Conservation (phyloP, 352 stramenopile genomes). For the Phytopythium oedochilum region DNA sequence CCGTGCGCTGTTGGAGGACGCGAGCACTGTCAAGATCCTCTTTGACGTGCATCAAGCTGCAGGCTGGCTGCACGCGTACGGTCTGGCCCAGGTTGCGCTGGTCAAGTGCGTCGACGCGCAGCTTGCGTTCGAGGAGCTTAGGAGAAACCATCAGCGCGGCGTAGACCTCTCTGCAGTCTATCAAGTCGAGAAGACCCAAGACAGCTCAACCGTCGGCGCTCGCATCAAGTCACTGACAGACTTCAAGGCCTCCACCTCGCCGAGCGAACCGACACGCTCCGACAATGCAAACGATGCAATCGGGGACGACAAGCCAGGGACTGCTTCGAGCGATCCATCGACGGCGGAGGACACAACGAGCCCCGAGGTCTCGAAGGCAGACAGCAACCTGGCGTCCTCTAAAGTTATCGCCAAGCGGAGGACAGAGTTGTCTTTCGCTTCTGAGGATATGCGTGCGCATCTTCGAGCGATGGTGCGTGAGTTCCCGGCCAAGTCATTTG, state of each 20-base stretch:
- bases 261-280: background rate
- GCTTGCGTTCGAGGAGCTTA: background rate
- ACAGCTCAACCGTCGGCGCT: background rate
- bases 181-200: background rate
- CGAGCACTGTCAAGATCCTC: background rate
- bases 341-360: background rate
- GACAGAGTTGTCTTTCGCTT: no score
- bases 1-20: background rate
- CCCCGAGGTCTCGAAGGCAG: no score
- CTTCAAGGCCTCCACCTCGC: background rate
- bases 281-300: background rate
- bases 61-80: background rate
- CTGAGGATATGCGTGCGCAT: no score
- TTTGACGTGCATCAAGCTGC: conserved; percentile 1
- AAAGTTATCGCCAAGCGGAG: background rate
- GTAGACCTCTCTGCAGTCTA: background rate
- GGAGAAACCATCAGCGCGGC: background rate
- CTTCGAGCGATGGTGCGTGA: background rate
- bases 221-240: background rate
- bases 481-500: background rate
- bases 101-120: conserved; percentile 1
- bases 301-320: background rate
- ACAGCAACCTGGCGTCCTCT: background rate
- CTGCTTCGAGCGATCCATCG: no score
- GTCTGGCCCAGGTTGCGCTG: background rate